Percentiles rank a stretch among this genome's conserved stretches.
These are phyloP conservation scores for Corchorus olitorius DNA, from an alignment of 345 rosid genomes.

Conservation along the genomic window DNA sequence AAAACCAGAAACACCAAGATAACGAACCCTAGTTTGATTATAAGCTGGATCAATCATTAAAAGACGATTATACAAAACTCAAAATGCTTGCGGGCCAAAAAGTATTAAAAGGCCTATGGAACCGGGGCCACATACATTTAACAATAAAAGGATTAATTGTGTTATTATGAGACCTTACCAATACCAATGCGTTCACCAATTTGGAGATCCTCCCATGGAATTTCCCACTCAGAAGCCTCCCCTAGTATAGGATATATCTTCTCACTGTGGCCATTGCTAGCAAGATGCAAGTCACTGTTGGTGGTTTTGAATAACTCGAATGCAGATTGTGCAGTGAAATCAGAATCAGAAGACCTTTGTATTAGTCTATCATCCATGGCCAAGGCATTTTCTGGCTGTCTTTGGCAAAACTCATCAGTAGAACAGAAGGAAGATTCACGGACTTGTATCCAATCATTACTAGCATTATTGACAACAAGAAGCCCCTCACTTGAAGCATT, in stretches of 20 bases:
- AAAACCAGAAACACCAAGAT: conserved; percentile 11
- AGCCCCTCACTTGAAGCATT: conserved; percentile 37
- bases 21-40: neutral
- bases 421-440: conserved; percentile 29
- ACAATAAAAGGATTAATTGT: conserved; percentile 11
- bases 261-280: conserved; percentile 47
- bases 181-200: conserved; percentile 99
- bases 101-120: neutral
- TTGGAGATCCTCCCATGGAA: conserved; percentile 92
- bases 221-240: conserved; percentile 89
- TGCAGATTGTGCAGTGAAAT: conserved; percentile 39
- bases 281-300: conserved; percentile 31
- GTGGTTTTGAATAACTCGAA: conserved; percentile 33
- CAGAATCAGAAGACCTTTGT: conserved; percentile 29
- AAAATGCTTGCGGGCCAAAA: no score
- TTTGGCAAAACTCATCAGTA: conserved; percentile 42
- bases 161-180: conserved; percentile 52
- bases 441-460: conserved; percentile 30
- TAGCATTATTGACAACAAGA: conserved; percentile 29
- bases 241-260: conserved; percentile 67
- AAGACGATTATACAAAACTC: neutral
- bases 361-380: conserved; percentile 24
- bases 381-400: conserved; percentile 34
- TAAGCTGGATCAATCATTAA: neutral
- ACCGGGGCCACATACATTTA: neutral